Base-by-base conservation (phyloP, 2,329 filamentous ascomycete species). In the Neopestalotiopsis clavispora region DNA sequence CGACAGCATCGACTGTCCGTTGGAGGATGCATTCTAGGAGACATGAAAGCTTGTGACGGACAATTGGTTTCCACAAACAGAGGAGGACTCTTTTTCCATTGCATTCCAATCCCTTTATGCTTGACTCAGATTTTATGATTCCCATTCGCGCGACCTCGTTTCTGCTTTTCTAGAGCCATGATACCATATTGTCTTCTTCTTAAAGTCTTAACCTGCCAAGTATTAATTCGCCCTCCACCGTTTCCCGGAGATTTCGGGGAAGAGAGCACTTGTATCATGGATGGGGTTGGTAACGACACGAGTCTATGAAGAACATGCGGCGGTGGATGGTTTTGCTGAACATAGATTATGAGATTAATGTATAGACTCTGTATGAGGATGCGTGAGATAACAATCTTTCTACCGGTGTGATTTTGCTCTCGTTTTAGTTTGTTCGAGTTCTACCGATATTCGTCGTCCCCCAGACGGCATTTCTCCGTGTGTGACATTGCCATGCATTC, bases 1-100 rank as follows among this genome's bases (percentile, higher is more conserved):
- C 79, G 93, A 98, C 80, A 98, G 95, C 77, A 95, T 97, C 70
- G 94, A 97, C 80, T 97, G 95, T 81, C 94, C 95, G 13, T 92
- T 97, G 80, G 95, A 97, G 82, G 94, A 97, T 80, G 90, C 90
- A 38, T 92, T 91, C 72, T 91, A 83, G 79, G 60, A 38, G 42
- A 28, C 30, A 32, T 34, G 23, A 14, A 28, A 28, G 28, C 34
- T 42, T 38, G 32, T 34, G 32, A 28, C 23, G 60, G 32, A 38
- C 23, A 5, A 34, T 23, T 23, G 17, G 45, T 52, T 28, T n/a
- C 45, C 38, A 17, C 38, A 49, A 30, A 28, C 20, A 56, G 17
- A 58, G 32, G 34, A 38, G 23, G 23, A 42, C 23, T 58, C 30
- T 40, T 42, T 28, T 32, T 38, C 28, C 4, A 32, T 20, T 45